phyloP scores from a whole-genome alignment of 768 basidiomycete genomes.

The Mycena metata region DNA sequence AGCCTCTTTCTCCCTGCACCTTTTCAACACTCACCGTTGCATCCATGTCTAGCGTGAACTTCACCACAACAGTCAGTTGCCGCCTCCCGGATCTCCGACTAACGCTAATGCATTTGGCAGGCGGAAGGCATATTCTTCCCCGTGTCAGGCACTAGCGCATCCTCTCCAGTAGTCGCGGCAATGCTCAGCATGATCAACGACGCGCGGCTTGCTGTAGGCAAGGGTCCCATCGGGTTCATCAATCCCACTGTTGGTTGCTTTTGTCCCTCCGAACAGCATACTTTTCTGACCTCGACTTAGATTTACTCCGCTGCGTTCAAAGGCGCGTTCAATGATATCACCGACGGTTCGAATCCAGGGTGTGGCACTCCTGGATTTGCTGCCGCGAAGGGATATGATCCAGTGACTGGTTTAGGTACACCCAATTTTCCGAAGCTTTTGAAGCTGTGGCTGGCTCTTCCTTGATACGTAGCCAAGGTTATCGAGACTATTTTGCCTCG shows the following conservation, averaged over 20 bases:
- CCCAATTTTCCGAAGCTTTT: constrained; percentile 55
- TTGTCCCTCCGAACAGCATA: background rate
- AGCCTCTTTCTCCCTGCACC: constrained; percentile 53
- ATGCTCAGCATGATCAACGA: constrained; percentile 67
- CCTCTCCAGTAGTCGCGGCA: constrained; percentile 61
- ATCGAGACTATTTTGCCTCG: no score
- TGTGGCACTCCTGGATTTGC: constrained; percentile 54
- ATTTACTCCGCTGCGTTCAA: constrained; percentile 59
- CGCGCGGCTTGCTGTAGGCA: constrained; percentile 56
- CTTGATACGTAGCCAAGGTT: background rate
- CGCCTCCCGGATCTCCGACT: background rate
- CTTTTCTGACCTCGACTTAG: constrained; percentile 39
- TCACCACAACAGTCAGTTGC: no score
- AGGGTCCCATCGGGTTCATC: constrained; percentile 62
- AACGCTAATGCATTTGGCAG: constrained; percentile 36
- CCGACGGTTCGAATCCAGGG: constrained; percentile 57
- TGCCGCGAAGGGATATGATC: constrained; percentile 52
- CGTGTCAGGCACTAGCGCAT: constrained; percentile 63
- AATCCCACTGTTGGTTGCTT: constrained; percentile 48
- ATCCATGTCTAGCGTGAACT: background rate
- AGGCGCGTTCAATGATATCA: constrained; percentile 62
- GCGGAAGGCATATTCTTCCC: constrained; percentile 50
- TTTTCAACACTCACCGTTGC: background rate
- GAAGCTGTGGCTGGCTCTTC: constrained; percentile 45
- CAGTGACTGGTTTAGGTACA: constrained; percentile 65